Conservation (phyloP, 2,329 filamentous ascomycete species). For the Diaporthe helianthi region DNA sequence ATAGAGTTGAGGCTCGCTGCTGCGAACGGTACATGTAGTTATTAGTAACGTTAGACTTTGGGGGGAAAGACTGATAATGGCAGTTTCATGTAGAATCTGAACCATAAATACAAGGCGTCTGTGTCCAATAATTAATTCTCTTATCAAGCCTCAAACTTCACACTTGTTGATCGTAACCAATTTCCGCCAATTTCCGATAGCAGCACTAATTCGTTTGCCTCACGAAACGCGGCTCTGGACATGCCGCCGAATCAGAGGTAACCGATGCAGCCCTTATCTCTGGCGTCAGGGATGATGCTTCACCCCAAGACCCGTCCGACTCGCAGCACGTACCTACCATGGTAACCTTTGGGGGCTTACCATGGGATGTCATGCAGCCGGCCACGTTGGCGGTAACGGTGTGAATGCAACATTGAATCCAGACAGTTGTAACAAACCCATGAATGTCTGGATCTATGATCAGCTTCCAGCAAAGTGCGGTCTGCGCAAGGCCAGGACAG, state of each 20-base stretch:
- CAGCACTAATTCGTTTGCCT: neutral
- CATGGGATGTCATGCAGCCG: constrained; percentile 11
- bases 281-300: constrained; percentile 18
- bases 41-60: no score
- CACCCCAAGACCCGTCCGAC: neutral
- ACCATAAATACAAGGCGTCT: neutral
- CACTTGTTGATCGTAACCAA: neutral
- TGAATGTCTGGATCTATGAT: neutral
- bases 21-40: neutral
- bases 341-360: neutral
- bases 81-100: neutral
- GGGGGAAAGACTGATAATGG: no score
- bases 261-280: neutral
- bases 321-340: constrained; percentile 16
- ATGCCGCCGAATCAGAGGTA: constrained; percentile 2
- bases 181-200: constrained; percentile 22
- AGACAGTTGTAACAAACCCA: constrained; percentile 1
- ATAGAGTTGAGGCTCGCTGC: neutral
- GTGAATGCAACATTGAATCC: neutral
- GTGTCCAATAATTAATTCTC: neutral
- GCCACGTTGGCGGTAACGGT: neutral
- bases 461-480: neutral
- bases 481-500: neutral
- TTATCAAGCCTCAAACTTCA: neutral
- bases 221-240: neutral